Evolutionary conservation across 305 asterid species (phyloP).

Genomic region (Solanum aculeatissimum): DNA sequence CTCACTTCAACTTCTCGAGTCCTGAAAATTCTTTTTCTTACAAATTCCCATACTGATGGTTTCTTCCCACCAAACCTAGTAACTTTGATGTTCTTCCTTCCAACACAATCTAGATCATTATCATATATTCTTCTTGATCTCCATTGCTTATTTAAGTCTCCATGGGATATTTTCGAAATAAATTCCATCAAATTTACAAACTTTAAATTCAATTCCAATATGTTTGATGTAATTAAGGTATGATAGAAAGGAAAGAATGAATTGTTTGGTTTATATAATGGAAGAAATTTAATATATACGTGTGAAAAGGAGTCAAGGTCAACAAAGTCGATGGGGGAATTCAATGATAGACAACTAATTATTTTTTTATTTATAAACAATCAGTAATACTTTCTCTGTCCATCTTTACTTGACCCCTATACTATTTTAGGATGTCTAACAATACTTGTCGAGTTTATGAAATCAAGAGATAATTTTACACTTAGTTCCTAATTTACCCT

Average conservation of each 20-base stretch:
- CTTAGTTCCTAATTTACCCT: too few relatives aligned
- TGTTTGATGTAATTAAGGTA: neutral
- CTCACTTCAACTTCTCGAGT: constrained; percentile 7
- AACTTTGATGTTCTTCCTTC: constrained; percentile 9
- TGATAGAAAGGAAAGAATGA: neutral
- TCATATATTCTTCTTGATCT: constrained; percentile 22
- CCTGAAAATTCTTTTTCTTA: constrained; percentile 16
- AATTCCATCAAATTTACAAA: neutral
- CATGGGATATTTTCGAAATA: neutral
- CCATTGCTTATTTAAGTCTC: constrained; percentile 9
- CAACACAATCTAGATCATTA: constrained; percentile 5
- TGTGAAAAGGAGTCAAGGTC: neutral
- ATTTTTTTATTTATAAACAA: too few relatives aligned
- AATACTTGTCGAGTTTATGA: too few relatives aligned
- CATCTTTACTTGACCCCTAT: too few relatives aligned
- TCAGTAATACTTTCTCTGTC: too few relatives aligned
- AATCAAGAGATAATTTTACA: too few relatives aligned
- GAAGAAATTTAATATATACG: neutral
- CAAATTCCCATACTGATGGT: constrained; percentile 20
- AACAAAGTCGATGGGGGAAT: neutral
- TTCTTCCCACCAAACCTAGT: constrained; percentile 4
- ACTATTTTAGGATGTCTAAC: too few relatives aligned
- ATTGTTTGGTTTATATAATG: neutral
- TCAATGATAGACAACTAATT: neutral
- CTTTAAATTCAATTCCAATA: too few relatives aligned